These are phyloP conservation scores for Claviceps quebecensis DNA, from an alignment of 2,329 filamentous ascomycete genomes.

Conservation along the genomic window DNA sequence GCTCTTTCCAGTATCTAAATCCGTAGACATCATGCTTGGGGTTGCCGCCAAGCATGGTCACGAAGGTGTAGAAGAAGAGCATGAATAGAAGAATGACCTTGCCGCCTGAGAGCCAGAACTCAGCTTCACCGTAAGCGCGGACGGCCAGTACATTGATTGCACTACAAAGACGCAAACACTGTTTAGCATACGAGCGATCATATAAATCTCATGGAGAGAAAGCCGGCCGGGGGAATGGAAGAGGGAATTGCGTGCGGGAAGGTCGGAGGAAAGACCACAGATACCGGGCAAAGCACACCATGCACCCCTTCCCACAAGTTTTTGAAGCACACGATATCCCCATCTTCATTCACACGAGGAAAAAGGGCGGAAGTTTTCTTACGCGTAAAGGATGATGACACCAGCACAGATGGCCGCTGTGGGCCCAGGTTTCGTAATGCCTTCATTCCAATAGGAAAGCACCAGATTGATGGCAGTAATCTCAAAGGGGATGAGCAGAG, in stretches of 20 bases:
- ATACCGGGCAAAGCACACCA: not conserved
- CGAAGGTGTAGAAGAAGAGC: slow-evolving; percentile 61
- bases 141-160: slow-evolving; percentile 52
- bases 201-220: not conserved
- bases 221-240: not conserved
- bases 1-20: slow-evolving; percentile 50
- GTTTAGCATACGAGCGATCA: slow-evolving; percentile 16
- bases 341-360: not conserved
- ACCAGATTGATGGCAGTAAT: slow-evolving; percentile 29
- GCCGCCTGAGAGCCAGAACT: slow-evolving; percentile 52
- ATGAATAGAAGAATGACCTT: slow-evolving; percentile 55
- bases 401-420: slow-evolving; percentile 48
- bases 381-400: slow-evolving; percentile 43
- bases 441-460: slow-evolving; percentile 24
- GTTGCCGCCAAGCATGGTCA: slow-evolving; percentile 68
- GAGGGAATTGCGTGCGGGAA: not conserved
- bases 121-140: slow-evolving; percentile 53
- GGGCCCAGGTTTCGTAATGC: slow-evolving; percentile 48
- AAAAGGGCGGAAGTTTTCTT: slow-evolving; percentile 16
- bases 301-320: not conserved
- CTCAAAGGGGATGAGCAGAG: slow-evolving; percentile 29
- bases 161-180: slow-evolving; percentile 16
- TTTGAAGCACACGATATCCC: not conserved
- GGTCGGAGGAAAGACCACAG: not conserved
- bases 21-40: slow-evolving; percentile 54